Evolutionary conservation across 495 filamentous ascomycete genomes (phyloP), one percentile per base, ranked within the genome.

Genomic region (Hypoxylon perforatum): DNA sequence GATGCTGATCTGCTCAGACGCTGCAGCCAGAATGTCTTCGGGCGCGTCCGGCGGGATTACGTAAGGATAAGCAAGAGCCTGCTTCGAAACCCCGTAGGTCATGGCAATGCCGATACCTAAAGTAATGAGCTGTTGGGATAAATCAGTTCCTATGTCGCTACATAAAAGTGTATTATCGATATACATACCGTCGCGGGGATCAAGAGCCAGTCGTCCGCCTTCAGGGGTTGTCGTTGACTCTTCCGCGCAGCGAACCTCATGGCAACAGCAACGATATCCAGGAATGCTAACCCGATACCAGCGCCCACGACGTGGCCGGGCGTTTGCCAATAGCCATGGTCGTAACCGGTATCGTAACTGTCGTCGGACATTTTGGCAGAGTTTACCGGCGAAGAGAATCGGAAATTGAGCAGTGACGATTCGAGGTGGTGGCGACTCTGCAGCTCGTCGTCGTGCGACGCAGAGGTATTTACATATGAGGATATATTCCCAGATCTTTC

Each of bases 161-260:
- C 7, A 7, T 28, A 28, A 10, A 25, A 7, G 17, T 12, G 12
- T 60, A 46, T 50, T 4, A 42, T 4, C 9, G 46, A 18, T 14
- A 30, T 4, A 33, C 46, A 44, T 69, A 77, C 75, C 11, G 58
- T 41, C 38, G 72, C 72, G 8, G 73, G 72, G 23, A 76, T 21
- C 18, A 77, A 47, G 36, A 77, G 55, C 74, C 72, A 76, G 52
- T 77, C 75, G 39, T 77, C 75, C 21, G 63, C 58, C 53, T 66
- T 63, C 4, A 76, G 61, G 1, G 35, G 39, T 8, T 72, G 64
- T 33, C 57, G 71, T 23, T 74, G 57, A 9, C 44, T 58, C 19
- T 45, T 57, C 14, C 75, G 67, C 6, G 68, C 61, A 1, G 36
- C 28, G 19, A 77, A 51, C 3, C 74, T 53, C 23, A 76, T 47